These are phyloP conservation scores for Leccinum griseonigrum DNA, from an alignment of 1,284 basidiomycete genomes.

Conservation along the genomic window DNA sequence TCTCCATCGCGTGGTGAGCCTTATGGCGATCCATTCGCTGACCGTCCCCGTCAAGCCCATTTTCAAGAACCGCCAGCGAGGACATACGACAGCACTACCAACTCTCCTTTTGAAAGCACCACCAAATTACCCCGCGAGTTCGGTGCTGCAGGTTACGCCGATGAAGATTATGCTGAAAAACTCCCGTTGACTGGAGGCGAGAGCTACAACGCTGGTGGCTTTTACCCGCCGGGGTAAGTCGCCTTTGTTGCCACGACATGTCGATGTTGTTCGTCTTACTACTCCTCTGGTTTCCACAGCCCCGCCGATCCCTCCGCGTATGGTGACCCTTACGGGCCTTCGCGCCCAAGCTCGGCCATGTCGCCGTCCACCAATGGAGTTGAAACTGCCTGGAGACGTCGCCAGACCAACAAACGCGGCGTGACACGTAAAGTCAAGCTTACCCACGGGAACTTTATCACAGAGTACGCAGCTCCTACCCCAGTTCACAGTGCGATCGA, in stretches of 20 bases:
- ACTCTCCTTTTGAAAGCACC: conserved; percentile 52
- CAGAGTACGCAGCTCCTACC: conserved; percentile 88
- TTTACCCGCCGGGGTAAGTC: conserved; percentile 71
- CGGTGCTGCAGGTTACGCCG: conserved; percentile 44
- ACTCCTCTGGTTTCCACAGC: conserved; percentile 32
- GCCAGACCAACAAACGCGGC: conserved; percentile 90
- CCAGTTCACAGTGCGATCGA: conserved; percentile 87
- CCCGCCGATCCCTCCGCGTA: conserved; percentile 59
- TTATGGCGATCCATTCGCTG: conserved; percentile 67
- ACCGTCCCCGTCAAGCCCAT: conserved; percentile 56
- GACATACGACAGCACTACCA: conserved; percentile 42
- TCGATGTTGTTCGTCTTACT: neutral
- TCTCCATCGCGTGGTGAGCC: conserved; percentile 42
- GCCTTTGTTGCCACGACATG: neutral
- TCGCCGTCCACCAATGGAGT: conserved; percentile 65
- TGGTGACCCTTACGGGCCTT: conserved; percentile 58
- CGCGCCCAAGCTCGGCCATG: conserved; percentile 60
- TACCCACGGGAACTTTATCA: conserved; percentile 88
- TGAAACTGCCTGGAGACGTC: conserved; percentile 78
- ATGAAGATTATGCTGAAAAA: conserved; percentile 72
- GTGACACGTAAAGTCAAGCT: conserved; percentile 93
- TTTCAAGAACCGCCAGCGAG: conserved; percentile 52
- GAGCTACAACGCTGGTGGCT: conserved; percentile 50
- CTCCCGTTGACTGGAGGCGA: conserved; percentile 62
- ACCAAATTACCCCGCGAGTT: conserved; percentile 56